Evolutionary conservation across 768 basidiomycete species (phyloP), one percentile per base, ranked within the genome.

Genomic region (Leucosporidium yakuticum): DNA sequence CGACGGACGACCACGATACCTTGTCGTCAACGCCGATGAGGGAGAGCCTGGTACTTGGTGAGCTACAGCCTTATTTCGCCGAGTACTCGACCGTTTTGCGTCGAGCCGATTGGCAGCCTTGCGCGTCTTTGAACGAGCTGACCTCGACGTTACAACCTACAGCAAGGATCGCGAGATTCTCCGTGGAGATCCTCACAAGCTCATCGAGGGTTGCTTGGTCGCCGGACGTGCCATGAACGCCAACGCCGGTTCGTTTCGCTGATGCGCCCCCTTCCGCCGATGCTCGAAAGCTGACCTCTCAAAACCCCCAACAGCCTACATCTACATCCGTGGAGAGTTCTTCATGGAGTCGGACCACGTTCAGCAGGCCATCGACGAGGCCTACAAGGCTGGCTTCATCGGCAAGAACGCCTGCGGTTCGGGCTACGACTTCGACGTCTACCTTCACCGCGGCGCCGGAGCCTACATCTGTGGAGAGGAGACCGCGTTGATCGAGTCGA

Each of bases 391-490:
- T 48, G 93, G 94, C 8, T 82, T 91, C 62, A 80, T 98, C 65
- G 95, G 95, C 65, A 88, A 89, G 79, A 84, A 96, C 77, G 88
- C 93, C 0, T 98, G 94, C 79, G 90, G 88, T 8, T 87, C 88
- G 0, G 92, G 95, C 5, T 97, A 93, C 81, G 79, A 83, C n/a
- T 99, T 99, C 79, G 95, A 98, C 76, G 91, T 98, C 53, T 97
- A 98, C 79, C 80, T 99, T n/a, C 95, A 99, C 79, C 90, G 95
- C 64, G 95, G 95, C 23, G 95, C 95, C 2, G 95, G 95, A 62
- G 95, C 95, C 27, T 97, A 99, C 81, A 95, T 99, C 71, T 99
- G 95, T 77, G 95, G 95, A 31, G 95, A 99, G 80, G 95, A 99
- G 80, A 98, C 95, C 0, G 95, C 95, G 4, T 82, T 99, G 27